phyloP scores from a whole-genome alignment of 2,329 filamentous ascomycete species.

The Coccinonectria pachysandricola region DNA sequence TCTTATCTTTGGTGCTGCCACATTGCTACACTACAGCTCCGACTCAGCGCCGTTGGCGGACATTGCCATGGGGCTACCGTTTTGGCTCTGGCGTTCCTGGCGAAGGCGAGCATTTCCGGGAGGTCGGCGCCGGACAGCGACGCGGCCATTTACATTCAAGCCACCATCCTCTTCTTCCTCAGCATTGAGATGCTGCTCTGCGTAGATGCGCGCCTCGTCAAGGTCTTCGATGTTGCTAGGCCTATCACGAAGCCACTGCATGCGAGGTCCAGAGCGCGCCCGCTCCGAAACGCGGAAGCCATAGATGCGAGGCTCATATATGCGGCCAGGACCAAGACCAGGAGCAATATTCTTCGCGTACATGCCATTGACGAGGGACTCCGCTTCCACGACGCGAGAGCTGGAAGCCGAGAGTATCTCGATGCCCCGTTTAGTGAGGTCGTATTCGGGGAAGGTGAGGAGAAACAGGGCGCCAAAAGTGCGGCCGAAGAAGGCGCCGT shows the following conservation, averaged over 20 bases:
- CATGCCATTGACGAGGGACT: conserved; percentile 69
- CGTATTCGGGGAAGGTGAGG: conserved; percentile 95
- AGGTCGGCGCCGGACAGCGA: conserved; percentile 32
- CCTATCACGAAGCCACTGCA: conserved; percentile 90
- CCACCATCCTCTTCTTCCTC: conserved; percentile 49
- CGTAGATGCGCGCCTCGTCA: conserved; percentile 60
- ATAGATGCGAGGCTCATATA: conserved; percentile 94
- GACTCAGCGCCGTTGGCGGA: conserved; percentile 48
- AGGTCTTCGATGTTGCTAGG: conserved; percentile 71
- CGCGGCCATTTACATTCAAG: conserved; percentile 33
- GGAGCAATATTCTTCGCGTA: conserved; percentile 80
- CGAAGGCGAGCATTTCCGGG: conserved; percentile 32
- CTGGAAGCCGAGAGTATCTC: conserved; percentile 39
- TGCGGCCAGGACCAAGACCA: conserved; percentile 67
- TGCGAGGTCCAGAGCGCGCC: conserved; percentile 79
- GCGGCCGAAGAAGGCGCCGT: conserved; percentile 95
- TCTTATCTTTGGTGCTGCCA: no score
- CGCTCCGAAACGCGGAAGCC: conserved; percentile 91
- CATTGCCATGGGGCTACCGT: conserved; percentile 46
- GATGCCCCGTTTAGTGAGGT: conserved; percentile 63
- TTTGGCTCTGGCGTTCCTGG: conserved; percentile 33
- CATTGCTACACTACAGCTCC: conserved; percentile 33
- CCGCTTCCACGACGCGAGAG: conserved; percentile 29
- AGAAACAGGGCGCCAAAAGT: conserved; percentile 97
- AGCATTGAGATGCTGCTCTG: conserved; percentile 41